Evolutionary conservation across 83 land plant species (phyloP).

Genomic region (Picea mariana): DNA sequence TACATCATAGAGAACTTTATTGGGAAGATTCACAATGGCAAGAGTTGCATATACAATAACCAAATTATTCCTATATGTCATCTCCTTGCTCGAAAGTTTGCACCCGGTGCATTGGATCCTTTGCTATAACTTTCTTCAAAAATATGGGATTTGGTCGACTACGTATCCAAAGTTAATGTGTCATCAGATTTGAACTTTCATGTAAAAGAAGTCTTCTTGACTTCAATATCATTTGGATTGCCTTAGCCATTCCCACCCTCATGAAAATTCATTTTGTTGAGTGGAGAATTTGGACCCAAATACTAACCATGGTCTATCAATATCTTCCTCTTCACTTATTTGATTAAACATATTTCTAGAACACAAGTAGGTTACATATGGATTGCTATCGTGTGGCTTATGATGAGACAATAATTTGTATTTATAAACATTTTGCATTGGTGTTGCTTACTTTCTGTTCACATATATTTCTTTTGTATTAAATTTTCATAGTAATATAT

Average conservation of each 20-base stretch:
- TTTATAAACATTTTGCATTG: background rate
- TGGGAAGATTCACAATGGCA: slow-evolving; percentile 26
- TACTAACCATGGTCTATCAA: background rate
- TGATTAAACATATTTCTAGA: background rate
- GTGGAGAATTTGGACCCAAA: background rate
- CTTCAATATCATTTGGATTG: background rate
- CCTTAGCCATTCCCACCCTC: background rate
- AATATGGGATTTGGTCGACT: slow-evolving; percentile 2
- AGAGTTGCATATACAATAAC: slow-evolving; percentile 48
- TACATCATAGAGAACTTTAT: slow-evolving; percentile 45
- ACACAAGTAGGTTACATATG: background rate
- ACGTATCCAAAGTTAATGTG: background rate
- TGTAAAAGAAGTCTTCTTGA: background rate
- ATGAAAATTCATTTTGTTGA: background rate
- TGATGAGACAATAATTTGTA: background rate
- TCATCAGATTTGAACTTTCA: background rate
- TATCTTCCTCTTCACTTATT: background rate
- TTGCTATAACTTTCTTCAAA: slow-evolving; percentile 36
- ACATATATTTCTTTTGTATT: background rate
- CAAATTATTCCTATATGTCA: slow-evolving; percentile 32
- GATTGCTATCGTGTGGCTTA: background rate
- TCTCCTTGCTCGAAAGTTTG: slow-evolving; percentile 80
- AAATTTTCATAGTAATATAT: background rate
- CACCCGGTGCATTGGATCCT: slow-evolving; percentile 55
- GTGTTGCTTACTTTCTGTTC: background rate